Evolutionary conservation across 1,284 basidiomycete species (phyloP).

Genomic region (Malassezia psittaci): DNA sequence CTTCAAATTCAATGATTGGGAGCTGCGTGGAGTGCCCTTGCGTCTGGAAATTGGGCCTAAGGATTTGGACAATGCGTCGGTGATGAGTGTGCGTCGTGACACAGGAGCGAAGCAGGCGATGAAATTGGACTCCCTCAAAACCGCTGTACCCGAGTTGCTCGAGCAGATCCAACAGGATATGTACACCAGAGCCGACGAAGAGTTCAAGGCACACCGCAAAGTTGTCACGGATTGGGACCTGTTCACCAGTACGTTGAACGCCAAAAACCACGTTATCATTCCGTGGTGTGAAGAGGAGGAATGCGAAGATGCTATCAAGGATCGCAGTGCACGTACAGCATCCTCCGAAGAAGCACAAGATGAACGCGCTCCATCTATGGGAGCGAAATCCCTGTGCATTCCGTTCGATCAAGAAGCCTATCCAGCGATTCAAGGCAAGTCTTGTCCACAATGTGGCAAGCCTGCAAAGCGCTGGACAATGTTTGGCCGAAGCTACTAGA

Average conservation of each 20-base stretch:
- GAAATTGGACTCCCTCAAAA: conserved; percentile 17
- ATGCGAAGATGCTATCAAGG: conserved; percentile 98
- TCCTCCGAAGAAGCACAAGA: conserved; percentile 47
- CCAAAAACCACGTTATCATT: conserved; percentile 75
- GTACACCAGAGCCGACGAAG: conserved; percentile 67
- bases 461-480: conserved; percentile 47
- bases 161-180: conserved; percentile 81
- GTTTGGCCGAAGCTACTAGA: conserved; percentile 44
- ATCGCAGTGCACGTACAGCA: conserved; percentile 61
- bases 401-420: conserved; percentile 75
- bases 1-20: conserved; percentile 99
- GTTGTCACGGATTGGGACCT: conserved; percentile 75
- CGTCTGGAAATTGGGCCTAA: conserved; percentile 93
- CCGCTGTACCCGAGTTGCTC: conserved; percentile 54
- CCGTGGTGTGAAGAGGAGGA: conserved; percentile 92
- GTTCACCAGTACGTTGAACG: conserved; percentile 77
- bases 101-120: conserved; percentile 53
- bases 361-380: conserved; percentile 89
- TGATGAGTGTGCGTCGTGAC: conserved; percentile 77
- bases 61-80: conserved; percentile 74
- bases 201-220: conserved; percentile 65
- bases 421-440: conserved; percentile 30
- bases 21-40: conserved; percentile 77
- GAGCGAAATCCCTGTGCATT: conserved; percentile 93
- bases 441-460: conserved; percentile 41